These are phyloP conservation scores for Syzygium malaccense DNA, from an alignment of 441 rosid species.

Conservation along the genomic window DNA sequence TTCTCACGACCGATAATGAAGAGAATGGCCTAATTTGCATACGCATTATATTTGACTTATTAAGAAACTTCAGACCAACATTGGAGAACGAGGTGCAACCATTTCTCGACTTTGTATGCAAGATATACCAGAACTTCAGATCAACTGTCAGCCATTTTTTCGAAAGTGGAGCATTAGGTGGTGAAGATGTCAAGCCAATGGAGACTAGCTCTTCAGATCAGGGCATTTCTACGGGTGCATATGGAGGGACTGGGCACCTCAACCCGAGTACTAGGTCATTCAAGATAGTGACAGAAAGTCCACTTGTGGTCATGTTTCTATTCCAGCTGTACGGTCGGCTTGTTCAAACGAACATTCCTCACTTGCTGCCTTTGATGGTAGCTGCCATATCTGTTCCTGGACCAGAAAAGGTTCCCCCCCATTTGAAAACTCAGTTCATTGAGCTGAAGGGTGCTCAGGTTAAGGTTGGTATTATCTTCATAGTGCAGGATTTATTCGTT, in stretches of 20 bases:
- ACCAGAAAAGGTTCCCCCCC: conserved; percentile 83
- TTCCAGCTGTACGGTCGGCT: conserved; percentile 90
- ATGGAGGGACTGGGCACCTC: conserved; percentile 61
- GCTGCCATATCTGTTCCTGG: conserved; percentile 96
- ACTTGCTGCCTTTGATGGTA: conserved; percentile 92
- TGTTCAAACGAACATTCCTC: conserved; percentile 93
- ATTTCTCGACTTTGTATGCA: conserved; percentile 92
- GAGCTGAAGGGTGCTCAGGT: conserved; percentile 99
- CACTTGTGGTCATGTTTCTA: conserved; percentile 96
- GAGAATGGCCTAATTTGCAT: conserved; percentile 95
- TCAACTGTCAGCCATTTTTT: conserved; percentile 83
- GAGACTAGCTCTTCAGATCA: conserved; percentile 65
- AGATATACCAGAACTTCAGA: conserved; percentile 88
- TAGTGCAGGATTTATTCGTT: neutral
- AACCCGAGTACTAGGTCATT: conserved; percentile 92
- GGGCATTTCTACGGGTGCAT: conserved; percentile 37
- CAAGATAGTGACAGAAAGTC: conserved; percentile 97
- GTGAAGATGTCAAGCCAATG: conserved; percentile 72
- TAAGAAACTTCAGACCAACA: conserved; percentile 87
- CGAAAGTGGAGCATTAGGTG: conserved; percentile 43
- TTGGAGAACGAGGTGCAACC: conserved; percentile 95
- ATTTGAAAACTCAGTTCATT: conserved; percentile 71
- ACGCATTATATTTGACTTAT: conserved; percentile 91
- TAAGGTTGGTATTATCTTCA: conserved; percentile 51
- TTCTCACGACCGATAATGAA: conserved; percentile 87